A percentile compares a stretch with the other conserved stretches of the same genome.
Evolutionary conservation across 495 filamentous ascomycete genomes (phyloP).

Genomic region (Aspergillus sparsus): DNA sequence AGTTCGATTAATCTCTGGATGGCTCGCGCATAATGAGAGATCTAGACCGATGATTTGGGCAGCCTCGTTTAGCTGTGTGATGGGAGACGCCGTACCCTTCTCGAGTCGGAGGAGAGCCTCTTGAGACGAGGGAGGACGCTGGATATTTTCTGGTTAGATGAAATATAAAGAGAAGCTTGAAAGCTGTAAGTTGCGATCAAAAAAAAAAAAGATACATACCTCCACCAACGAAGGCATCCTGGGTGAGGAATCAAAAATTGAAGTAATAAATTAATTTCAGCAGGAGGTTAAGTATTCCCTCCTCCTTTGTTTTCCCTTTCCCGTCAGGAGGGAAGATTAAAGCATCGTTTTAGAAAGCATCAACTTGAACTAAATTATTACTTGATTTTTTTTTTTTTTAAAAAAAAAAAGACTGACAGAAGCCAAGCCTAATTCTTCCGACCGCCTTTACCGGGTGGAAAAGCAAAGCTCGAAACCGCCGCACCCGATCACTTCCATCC

Average conservation of each 20-base stretch:
- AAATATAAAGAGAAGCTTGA: slow-evolving; percentile 1
- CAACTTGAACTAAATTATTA: too few species aligned
- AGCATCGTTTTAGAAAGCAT: too few species aligned
- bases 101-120: slow-evolving; percentile 54
- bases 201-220: slow-evolving; percentile 31
- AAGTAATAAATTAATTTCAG: not conserved
- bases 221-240: slow-evolving; percentile 46
- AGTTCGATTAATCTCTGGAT: slow-evolving; percentile 36
- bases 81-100: slow-evolving; percentile 47
- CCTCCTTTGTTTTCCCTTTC: slow-evolving; percentile 3
- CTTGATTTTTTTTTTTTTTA: slow-evolving; percentile 12
- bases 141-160: slow-evolving; percentile 11
- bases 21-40: slow-evolving; percentile 37
- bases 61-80: slow-evolving; percentile 46
- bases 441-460: slow-evolving; percentile 41
- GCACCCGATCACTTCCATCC: slow-evolving; percentile 38
- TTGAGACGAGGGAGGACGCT: slow-evolving; percentile 49
- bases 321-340: too few species aligned
- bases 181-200: not conserved
- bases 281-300: slow-evolving; percentile 11
- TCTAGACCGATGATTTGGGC: slow-evolving; percentile 52
- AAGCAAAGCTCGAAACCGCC: slow-evolving; percentile 31
- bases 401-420: slow-evolving; percentile 28
- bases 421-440: slow-evolving; percentile 41
- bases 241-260: slow-evolving; percentile 14